Base-by-base conservation (phyloP, 2,329 filamentous ascomycete species). In the Cercospora zeae-maydis region DNA sequence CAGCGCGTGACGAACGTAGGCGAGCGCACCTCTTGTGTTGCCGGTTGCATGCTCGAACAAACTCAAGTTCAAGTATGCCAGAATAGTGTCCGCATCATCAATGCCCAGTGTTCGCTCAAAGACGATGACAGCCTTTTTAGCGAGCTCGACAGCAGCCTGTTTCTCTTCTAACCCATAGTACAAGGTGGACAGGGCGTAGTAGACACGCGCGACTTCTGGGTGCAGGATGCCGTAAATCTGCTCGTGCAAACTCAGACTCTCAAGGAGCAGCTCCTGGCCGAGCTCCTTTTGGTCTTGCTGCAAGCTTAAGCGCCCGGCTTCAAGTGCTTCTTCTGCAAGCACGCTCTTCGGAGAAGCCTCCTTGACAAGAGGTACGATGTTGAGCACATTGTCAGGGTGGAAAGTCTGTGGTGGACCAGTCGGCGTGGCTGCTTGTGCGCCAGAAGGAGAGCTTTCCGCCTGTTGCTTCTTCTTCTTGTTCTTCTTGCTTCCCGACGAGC, bases 141-240 rank as follows among this genome's bases (percentile, higher is more conserved):
- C 93, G 66, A 99, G 86, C 78, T 99, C 95, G 24, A 98, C 90
- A 24, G 95, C 95, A 9, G 92, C 91, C 37, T 93, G 91, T 82
- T 98, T 98, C 81, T 99, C 95, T 59, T 98, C 95, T n/a, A 96
- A 85, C 76, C 96, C 91, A 78, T 96, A 98, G 80, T 97, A 97
- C 60, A 98, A 84, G 83, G 96, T 96, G 2, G 95, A 96, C 51
- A 99, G 79, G 58, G 90, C 92, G 78, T 96, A 93, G 82, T 99
- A 99, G 30, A 96, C 90, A 67, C 93, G 88, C 52, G 93, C 95
- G 63, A 98, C 93, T 78, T 99, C 95, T 1, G 95, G 93, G 75
- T 99, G 95, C 27, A 99, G 83, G 62, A 98, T 96, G 64, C 95
- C 95, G 73, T 99, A 99, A 70, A 99, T 98, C 78, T 99, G 95